Conservation (phyloP, 805 yeast genomes). For the Dipodascopsis uninucleata region DNA sequence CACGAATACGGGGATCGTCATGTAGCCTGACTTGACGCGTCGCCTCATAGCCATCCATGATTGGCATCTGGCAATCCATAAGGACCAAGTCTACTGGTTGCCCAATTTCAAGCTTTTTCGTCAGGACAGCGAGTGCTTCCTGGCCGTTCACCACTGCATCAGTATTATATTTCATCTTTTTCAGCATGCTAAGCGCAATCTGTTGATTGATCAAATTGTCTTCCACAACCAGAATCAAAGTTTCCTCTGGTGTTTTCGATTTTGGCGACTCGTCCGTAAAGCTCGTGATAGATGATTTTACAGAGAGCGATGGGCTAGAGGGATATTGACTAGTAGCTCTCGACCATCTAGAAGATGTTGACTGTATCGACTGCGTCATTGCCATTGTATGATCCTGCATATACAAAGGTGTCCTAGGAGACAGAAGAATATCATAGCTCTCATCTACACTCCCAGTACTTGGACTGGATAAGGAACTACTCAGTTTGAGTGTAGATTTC, state of each 20-base stretch:
- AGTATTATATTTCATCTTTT: conserved; percentile 15
- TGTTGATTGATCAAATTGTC: conserved; percentile 27
- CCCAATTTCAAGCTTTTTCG: conserved; percentile 6
- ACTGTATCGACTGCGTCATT: too few species aligned
- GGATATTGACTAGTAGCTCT: too few species aligned
- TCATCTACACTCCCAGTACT: too few species aligned
- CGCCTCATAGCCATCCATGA: conserved; percentile 29
- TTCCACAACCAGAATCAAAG: conserved; percentile 26
- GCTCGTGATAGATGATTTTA: too few species aligned
- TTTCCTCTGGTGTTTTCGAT: background rate
- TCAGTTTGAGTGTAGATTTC: conserved; percentile 19
- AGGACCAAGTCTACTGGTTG: conserved; percentile 19
- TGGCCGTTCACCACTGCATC: conserved; percentile 28
- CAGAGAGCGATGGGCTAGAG: too few species aligned
- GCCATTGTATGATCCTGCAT: too few species aligned
- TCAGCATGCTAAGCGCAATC: conserved; percentile 24
- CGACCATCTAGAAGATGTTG: too few species aligned
- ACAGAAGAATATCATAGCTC: too few species aligned
- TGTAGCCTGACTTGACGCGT: conserved; percentile 20
- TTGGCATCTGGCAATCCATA: conserved; percentile 30
- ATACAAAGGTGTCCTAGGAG: too few species aligned
- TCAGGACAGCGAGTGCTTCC: conserved; percentile 24
- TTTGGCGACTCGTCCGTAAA: too few species aligned
- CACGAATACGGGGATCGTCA: conserved; percentile 5
- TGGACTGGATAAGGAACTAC: too few species aligned